Evolutionary conservation across 2,329 filamentous ascomycete genomes (phyloP), one percentile per base, ranked within the genome.

Genomic region (Sporothrix pallida): DNA sequence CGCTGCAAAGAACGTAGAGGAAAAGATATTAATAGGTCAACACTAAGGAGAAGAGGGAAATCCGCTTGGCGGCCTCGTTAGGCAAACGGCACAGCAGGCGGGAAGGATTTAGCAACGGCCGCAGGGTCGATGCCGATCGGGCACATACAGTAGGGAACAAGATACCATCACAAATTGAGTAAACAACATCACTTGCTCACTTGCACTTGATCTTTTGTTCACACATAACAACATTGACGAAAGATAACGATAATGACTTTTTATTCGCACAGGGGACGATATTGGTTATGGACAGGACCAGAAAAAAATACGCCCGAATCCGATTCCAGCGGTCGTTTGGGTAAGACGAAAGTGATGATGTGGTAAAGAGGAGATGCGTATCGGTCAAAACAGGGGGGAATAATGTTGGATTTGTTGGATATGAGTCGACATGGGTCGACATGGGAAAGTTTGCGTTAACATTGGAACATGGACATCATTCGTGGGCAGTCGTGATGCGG

Each of bases 1-100:
- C 23, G 3, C 23, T 3, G 23, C 23, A 26, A 26, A 26, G 23
- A 26, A 26, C 23, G 23, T 3, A 26, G 23, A 37, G 31, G 3
- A 5, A 37, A 37, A 56, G 46, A 52, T 52, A 68, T 68, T 52
- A 31, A 68, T 68, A 68, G 63, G 12, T 52, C 63, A 37, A 37
- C 3, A n/a, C 37, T 13, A 46, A 65, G 6, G 3, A 65, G n/a
- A n/a, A 8, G 10, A 26, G 15, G 20, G 8, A 13, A 26, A 12
- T 56, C 20, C 20, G 13, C 52, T 56, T n/a, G 9, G 48, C 48
- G 48, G 15, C 15, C 5, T 52, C 15, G 15, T 17, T 56, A 56
- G 52, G 20, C 52, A 26, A 56, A 12, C 20, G 52, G 31, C 31
- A 37, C 31, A 37, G 31, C 31, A 6, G 31, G 31, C 31, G 3